phyloP scores from a whole-genome alignment of 1,284 basidiomycete species.

The Paramarasmius palmivorus region DNA sequence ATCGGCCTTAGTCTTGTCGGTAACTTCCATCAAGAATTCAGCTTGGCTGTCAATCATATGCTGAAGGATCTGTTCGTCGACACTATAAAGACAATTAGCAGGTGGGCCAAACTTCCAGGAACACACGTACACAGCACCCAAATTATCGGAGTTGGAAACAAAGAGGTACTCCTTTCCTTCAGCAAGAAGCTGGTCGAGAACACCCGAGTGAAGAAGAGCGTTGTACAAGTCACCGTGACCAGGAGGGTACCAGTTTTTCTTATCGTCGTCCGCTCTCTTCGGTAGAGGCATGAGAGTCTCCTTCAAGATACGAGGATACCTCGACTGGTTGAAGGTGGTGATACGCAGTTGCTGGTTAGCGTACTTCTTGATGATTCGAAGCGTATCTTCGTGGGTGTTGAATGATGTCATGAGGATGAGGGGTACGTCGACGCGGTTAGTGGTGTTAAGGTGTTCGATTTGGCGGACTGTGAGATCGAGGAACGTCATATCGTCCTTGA shows the following conservation, averaged over 20 bases:
- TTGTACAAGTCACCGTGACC: constrained; percentile 99
- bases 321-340: constrained; percentile 96
- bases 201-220: constrained; percentile 91
- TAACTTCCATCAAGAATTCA: constrained; percentile 98
- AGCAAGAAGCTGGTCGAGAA: constrained; percentile 91
- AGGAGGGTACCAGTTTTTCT: constrained; percentile 98
- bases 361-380: constrained; percentile 99
- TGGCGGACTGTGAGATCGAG: constrained; percentile 96
- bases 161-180: constrained; percentile 99
- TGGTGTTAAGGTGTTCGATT: constrained; percentile 88
- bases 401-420: constrained; percentile 99
- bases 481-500: constrained; percentile 99
- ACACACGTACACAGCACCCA: constrained; percentile 89
- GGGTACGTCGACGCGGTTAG: constrained; percentile 80
- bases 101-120: constrained; percentile 13
- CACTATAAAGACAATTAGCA: constrained; percentile 38
- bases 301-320: constrained; percentile 97
- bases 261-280: constrained; percentile 85
- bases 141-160: constrained; percentile 98
- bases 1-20: constrained; percentile 99
- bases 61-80: constrained; percentile 83
- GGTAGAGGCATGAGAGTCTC: constrained; percentile 93
- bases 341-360: constrained; percentile 97
- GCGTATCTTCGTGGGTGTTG: constrained; percentile 98
- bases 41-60: constrained; percentile 89